phyloP scores from a whole-genome alignment of 805 yeast genomes.

The Saccharomycopsis sp. region DNA sequence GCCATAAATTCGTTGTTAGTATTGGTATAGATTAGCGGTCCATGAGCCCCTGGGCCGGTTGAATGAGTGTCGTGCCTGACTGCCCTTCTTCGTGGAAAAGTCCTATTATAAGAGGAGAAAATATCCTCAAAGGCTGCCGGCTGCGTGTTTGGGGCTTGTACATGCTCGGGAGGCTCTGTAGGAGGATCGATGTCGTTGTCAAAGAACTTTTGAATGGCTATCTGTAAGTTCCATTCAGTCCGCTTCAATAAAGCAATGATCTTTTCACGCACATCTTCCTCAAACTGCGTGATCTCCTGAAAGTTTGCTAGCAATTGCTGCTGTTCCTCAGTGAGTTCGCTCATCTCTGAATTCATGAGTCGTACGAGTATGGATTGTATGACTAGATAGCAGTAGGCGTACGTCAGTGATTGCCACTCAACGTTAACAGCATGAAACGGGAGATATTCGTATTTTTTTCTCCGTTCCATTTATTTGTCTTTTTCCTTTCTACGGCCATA shows the following conservation, averaged over 20 bases:
- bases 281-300: slow-evolving; percentile 35
- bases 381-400: too few relatives aligned
- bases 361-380: too few relatives aligned
- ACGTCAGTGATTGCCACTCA: too few relatives aligned
- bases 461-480: neutral
- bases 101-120: too few relatives aligned
- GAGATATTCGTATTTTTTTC: too few relatives aligned
- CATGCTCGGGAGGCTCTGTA: neutral
- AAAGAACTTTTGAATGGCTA: slow-evolving; percentile 43
- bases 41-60: too few relatives aligned
- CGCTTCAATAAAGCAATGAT: slow-evolving; percentile 33
- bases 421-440: too few relatives aligned
- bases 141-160: neutral
- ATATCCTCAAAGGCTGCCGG: neutral
- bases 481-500: too few relatives aligned
- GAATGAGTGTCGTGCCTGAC: neutral
- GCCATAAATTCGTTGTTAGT: slow-evolving; percentile 3
- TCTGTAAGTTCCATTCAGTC: slow-evolving; percentile 43
- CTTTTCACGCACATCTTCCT: slow-evolving; percentile 32
- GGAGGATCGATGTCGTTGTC: slow-evolving; percentile 33
- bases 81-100: neutral
- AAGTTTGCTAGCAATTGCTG: slow-evolving; percentile 29
- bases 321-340: slow-evolving; percentile 27
- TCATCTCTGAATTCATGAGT: too few relatives aligned
- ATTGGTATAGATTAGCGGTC: too few relatives aligned